Evolutionary conservation across 768 basidiomycete species (phyloP).

Genomic region (Coprinopsis sp.): DNA sequence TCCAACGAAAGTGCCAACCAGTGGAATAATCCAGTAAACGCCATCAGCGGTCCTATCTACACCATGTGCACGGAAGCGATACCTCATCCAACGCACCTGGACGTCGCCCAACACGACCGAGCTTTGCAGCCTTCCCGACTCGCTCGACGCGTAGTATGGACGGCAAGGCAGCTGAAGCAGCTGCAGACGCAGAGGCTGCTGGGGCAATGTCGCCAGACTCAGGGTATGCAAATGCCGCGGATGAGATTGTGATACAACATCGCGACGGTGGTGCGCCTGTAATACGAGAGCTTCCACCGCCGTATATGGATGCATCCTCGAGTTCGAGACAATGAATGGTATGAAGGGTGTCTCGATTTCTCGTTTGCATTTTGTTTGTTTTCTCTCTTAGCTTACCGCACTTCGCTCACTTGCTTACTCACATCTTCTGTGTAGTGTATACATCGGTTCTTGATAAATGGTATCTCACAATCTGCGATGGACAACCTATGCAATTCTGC

Average conservation of each 20-base stretch:
- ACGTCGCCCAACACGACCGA: conserved; percentile 1
- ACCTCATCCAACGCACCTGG: neutral
- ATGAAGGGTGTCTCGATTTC: too few relatives aligned
- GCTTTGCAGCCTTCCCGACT: conserved; percentile 14
- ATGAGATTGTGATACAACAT: conserved; percentile 37
- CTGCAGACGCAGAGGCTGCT: neutral
- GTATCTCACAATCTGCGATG: too few relatives aligned
- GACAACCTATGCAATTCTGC: too few relatives aligned
- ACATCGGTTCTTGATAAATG: too few relatives aligned
- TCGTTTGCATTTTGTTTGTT: too few relatives aligned
- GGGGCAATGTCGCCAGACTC: conserved; percentile 3
- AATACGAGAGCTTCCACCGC: conserved; percentile 38
- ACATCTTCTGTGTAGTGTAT: too few relatives aligned
- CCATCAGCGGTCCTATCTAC: neutral
- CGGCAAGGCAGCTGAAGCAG: conserved; percentile 19
- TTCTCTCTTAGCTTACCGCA: too few relatives aligned
- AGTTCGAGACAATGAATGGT: too few relatives aligned
- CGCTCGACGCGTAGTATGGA: conserved; percentile 8
- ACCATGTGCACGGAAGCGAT: neutral
- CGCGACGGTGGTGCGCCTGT: conserved; percentile 26
- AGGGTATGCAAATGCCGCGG: conserved; percentile 8
- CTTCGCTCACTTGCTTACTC: too few relatives aligned
- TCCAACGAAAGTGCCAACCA: too few relatives aligned
- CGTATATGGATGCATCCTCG: conserved; percentile 34
- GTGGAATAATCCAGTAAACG: too few relatives aligned